Evolutionary conservation across 805 yeast species (phyloP).

Genomic region (Danielia reshetovae): DNA sequence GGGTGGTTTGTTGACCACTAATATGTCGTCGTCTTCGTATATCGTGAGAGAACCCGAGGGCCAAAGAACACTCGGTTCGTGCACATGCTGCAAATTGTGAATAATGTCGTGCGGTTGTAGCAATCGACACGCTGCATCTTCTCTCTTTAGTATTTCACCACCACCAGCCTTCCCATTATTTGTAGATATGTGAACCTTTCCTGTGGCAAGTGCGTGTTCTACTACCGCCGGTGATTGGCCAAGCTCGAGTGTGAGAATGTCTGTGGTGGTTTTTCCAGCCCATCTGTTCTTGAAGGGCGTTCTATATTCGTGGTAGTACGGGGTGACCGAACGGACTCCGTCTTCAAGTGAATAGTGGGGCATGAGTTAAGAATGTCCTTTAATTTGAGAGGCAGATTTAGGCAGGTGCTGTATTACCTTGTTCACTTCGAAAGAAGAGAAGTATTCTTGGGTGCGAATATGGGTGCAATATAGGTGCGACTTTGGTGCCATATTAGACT

Average conservation of each 20-base stretch:
- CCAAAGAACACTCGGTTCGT: slow-evolving; percentile 33
- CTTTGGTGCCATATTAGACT: too few species aligned
- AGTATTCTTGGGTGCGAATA: not conserved
- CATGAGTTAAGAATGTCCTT: not conserved
- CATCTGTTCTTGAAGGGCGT: slow-evolving; percentile 39
- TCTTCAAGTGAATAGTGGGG: slow-evolving; percentile 14
- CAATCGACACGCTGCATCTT: slow-evolving; percentile 1
- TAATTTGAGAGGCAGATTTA: slow-evolving; percentile 5
- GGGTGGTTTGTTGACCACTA: slow-evolving; percentile 49
- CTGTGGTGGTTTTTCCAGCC: slow-evolving; percentile 29
- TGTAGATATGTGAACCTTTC: slow-evolving; percentile 22
- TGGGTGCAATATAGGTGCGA: too few species aligned
- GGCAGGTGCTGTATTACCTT: too few species aligned
- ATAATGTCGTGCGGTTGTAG: slow-evolving; percentile 25
- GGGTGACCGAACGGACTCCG: slow-evolving; percentile 32
- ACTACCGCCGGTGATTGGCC: slow-evolving; percentile 27
- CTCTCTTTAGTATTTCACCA: slow-evolving; percentile 2
- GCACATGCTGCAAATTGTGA: slow-evolving; percentile 35
- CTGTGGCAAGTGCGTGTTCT: slow-evolving; percentile 21
- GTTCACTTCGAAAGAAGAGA: too few species aligned
- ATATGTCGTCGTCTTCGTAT: slow-evolving; percentile 30
- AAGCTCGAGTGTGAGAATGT: slow-evolving; percentile 30
- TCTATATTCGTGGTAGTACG: slow-evolving; percentile 28
- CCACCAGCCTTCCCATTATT: slow-evolving; percentile 11
- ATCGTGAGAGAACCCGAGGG: slow-evolving; percentile 18